Base-by-base conservation (phyloP, 129 eudicot genomes). In the Centella asiatica region DNA sequence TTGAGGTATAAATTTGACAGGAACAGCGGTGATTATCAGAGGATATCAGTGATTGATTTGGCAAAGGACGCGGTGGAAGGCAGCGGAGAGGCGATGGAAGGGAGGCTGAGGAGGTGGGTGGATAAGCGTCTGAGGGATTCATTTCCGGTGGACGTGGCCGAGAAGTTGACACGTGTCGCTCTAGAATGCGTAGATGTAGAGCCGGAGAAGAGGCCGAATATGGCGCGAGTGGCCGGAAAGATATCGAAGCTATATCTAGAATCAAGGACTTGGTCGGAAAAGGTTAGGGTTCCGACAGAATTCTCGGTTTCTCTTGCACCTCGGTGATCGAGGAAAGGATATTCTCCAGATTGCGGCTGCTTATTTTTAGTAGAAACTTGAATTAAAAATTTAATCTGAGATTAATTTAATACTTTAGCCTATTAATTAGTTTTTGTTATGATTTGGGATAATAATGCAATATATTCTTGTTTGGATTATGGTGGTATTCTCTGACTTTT, bases 181-280 rank as follows among this genome's bases (percentile, higher is more conserved):
- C 27, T 92, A 72, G 78, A 81, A 31, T 92, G 98, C 58, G 85
- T 87, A 4, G 74, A 77, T 4, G 81, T 44, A 67, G 96, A 92
- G 53, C 90, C 96, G 69, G 75, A 67, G 31, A 73, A 72, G 64
- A 71, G 98, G 72, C 98, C 98, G 13, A 83, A 75, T 22, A 92
- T 92, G 96, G 76, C 74, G 54, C 78, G 94, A 60, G 88, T 92
- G 49, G 80, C 96, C 23, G 95, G 95, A 42, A 87, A 85, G 70
- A 75, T 87, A 56, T 92, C 98, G 15, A 92, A 87, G 46, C 66
- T 75, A 24, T 92, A 81, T 72, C 69, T 92, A 71, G 95, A 75
- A 19, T 87, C 98, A 5, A 73, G 60, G 67, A 63, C 23, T 28
- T 92, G 98, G 98, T 79, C 90, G 68, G 95, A 87, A 20, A 61